Base-by-base conservation (phyloP, 306 rosid genomes). In the Glycine tomentella region DNA sequence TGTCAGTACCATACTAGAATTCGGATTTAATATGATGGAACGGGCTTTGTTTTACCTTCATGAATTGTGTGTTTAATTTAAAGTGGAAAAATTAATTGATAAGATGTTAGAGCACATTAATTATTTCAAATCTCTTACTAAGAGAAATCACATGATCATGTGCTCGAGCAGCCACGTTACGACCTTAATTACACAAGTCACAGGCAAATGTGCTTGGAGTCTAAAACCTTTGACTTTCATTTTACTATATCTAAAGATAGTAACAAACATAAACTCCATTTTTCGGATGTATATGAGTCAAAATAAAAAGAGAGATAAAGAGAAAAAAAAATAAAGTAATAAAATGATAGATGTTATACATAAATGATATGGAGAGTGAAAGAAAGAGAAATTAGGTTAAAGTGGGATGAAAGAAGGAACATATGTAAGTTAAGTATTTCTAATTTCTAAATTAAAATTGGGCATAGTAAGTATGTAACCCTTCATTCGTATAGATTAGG, bases 131-230 rank as follows among this genome's bases (percentile, higher is more conserved):
- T 76, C 34, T 69, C 13, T 44, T 17, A 40, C 40, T 16, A 9
- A 14, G 78, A 73, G 65, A 65, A 64, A 51, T 45, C 68, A 68
- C 81, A 74, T 79, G 84, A 58, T 42, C 81, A 74, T 71, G 76
- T 79, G 87, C 61, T 74, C 12, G 74, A 75, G 72, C 46, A 49
- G 55, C 58, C 74, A 59, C 55, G 40, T 68, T n/a, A 46, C 9
- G 46, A 62, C 8, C 59, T 11, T 11, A 20, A 20, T 20, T 20
- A 50, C 40, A 71, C 61, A 36, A 81, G 77, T 74, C 80, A 44
- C 20, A 65, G 45, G 14, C 45, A 77, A 57, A 42, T 38, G 7
- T 55, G 34, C 44, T 20, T 38, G 34, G 67, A 74, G 46, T 79
- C 77, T 44, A 20, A 74, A 65, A 40, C 65, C 68, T 20, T 45